phyloP scores from a whole-genome alignment of 495 filamentous ascomycete species.

The Neurospora sp. region DNA sequence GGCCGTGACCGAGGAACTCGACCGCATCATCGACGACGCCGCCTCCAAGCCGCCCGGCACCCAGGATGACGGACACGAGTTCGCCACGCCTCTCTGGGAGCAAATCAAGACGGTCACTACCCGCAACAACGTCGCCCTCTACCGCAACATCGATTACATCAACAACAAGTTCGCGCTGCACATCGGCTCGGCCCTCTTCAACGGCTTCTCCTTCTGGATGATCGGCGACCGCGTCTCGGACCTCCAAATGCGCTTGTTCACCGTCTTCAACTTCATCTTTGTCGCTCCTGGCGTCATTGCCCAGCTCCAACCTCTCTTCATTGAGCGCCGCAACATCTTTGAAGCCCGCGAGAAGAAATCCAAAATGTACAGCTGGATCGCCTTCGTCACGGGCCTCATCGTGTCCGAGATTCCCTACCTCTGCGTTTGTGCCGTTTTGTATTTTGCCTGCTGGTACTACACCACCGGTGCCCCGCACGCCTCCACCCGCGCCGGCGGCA shows the following conservation, averaged over 20 bases:
- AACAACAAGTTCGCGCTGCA: slow-evolving; percentile 45
- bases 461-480: slow-evolving; percentile 39
- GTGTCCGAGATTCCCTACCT: slow-evolving; percentile 51
- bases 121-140: slow-evolving; percentile 64
- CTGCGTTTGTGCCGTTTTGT: slow-evolving; percentile 44
- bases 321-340: slow-evolving; percentile 58
- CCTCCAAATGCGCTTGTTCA: slow-evolving; percentile 64
- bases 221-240: slow-evolving; percentile 53
- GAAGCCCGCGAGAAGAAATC: slow-evolving; percentile 60
- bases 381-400: slow-evolving; percentile 39
- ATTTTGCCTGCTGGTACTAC: slow-evolving; percentile 53
- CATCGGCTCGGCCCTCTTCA: slow-evolving; percentile 45
- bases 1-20: slow-evolving; percentile 52
- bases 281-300: slow-evolving; percentile 38
- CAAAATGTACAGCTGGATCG: slow-evolving; percentile 67
- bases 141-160: slow-evolving; percentile 62
- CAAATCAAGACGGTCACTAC: slow-evolving; percentile 37
- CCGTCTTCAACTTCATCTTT: slow-evolving; percentile 55
- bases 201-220: slow-evolving; percentile 69
- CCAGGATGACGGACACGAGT: slow-evolving; percentile 24
- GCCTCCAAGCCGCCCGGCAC: slow-evolving; percentile 16
- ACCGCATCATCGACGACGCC: slow-evolving; percentile 38
- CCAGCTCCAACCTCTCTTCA: slow-evolving; percentile 61
- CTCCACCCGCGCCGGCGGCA: slow-evolving; percentile 32
- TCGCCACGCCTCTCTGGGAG: slow-evolving; percentile 16